Percentiles rank a stretch among this genome's conserved stretches.
Conservation (phyloP, 2,329 filamentous ascomycete species). For the Cercospora zeae-maydis region DNA sequence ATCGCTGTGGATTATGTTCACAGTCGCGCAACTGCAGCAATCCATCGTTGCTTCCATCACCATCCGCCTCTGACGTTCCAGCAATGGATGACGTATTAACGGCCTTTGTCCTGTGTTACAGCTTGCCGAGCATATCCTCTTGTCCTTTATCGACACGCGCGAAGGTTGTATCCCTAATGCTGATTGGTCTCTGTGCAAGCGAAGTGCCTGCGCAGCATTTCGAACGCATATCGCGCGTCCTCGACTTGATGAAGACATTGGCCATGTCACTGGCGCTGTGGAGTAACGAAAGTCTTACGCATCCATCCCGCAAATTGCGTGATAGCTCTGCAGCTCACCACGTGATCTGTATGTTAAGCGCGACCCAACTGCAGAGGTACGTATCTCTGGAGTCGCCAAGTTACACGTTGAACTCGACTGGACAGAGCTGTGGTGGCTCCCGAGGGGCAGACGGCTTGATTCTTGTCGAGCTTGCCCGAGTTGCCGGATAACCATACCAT, state of each 20-base stretch:
- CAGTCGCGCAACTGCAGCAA: too few relatives aligned
- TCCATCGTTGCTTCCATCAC: too few relatives aligned
- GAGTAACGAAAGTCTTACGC: background rate
- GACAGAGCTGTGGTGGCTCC: constrained; percentile 5
- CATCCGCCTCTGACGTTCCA: too few relatives aligned
- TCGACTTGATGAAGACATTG: background rate
- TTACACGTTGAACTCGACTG: constrained; percentile 7
- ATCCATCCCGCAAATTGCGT: constrained; percentile 15
- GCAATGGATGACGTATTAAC: too few relatives aligned
- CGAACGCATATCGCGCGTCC: background rate
- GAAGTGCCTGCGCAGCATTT: background rate
- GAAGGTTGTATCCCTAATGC: background rate
- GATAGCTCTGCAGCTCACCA: constrained; percentile 8
- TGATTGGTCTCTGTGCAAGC: background rate
- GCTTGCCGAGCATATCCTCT: too few relatives aligned
- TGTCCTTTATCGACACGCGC: background rate
- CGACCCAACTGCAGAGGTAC: background rate
- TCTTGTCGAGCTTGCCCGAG: background rate
- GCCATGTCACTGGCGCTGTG: background rate
- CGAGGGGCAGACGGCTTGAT: background rate
- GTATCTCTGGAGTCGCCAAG: constrained; percentile 1
- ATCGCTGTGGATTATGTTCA: too few relatives aligned
- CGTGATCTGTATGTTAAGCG: constrained; percentile 8
- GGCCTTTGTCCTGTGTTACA: too few relatives aligned
- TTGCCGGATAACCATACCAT: constrained; percentile 2